Evolutionary conservation across 257 asterid species (phyloP).

Genomic region (Primulina tabacum): DNA sequence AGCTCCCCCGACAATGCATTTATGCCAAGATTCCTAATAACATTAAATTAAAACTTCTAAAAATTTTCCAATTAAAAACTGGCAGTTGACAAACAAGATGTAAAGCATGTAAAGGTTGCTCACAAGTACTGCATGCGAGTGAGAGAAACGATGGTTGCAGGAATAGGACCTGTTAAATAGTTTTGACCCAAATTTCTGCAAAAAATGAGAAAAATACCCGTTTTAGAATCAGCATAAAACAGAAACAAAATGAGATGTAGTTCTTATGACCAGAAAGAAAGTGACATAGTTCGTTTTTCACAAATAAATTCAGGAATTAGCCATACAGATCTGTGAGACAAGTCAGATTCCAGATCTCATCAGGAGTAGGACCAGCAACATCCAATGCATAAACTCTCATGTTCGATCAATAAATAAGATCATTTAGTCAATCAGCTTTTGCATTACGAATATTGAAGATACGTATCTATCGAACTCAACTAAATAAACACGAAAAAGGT

Average conservation of each 20-base stretch:
- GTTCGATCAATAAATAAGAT: slow-evolving; percentile 12
- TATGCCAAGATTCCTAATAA: slow-evolving; percentile 42
- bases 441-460: not conserved
- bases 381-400: slow-evolving; percentile 38
- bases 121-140: slow-evolving; percentile 68
- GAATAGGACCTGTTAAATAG: slow-evolving; percentile 57
- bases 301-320: not conserved
- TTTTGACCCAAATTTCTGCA: slow-evolving; percentile 59
- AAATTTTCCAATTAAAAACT: not conserved
- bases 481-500: not conserved
- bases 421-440: not conserved
- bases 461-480: not conserved
- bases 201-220: not conserved
- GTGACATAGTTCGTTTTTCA: not conserved
- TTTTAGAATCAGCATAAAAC: slow-evolving; percentile 3
- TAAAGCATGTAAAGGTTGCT: slow-evolving; percentile 4
- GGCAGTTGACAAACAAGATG: slow-evolving; percentile 2
- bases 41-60: slow-evolving; percentile 10
- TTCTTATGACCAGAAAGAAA: not conserved
- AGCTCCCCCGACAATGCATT: slow-evolving; percentile 70
- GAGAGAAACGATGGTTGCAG: slow-evolving; percentile 54
- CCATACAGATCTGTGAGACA: slow-evolving; percentile 43
- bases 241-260: not conserved
- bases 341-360: slow-evolving; percentile 53
- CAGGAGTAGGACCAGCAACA: slow-evolving; percentile 39